Evolutionary conservation across 768 basidiomycete genomes (phyloP).

Genomic region (Rhodotorula kratochvilovae): DNA sequence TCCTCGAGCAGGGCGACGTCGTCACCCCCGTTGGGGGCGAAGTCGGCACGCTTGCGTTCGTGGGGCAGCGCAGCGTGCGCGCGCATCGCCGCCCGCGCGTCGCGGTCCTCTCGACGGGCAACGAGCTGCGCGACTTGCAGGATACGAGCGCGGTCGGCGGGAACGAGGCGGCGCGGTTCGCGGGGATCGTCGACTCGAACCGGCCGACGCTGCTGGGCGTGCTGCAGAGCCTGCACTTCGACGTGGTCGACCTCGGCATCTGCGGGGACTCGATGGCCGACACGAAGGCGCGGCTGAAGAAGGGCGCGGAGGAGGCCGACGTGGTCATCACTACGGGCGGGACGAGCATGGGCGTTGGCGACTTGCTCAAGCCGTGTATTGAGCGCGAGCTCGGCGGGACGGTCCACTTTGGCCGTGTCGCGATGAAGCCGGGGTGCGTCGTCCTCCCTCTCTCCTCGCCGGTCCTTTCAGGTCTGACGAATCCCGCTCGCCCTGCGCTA

Average conservation of each 20-base stretch:
- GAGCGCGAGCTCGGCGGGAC: conserved; percentile 70
- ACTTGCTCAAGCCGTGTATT: conserved; percentile 80
- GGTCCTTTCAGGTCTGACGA: not conserved
- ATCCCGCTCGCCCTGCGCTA: too few relatives aligned
- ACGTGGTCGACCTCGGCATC: conserved; percentile 74
- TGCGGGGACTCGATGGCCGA: conserved; percentile 62
- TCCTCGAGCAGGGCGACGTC: conserved; percentile 59
- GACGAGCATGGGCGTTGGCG: conserved; percentile 84
- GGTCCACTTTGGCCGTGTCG: conserved; percentile 79
- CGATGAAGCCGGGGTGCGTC: conserved; percentile 61
- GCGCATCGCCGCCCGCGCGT: conserved; percentile 70
- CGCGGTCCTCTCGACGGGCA: conserved; percentile 78
- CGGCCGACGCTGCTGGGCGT: conserved; percentile 69
- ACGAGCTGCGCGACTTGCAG: conserved; percentile 69
- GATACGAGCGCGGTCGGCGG: not conserved
- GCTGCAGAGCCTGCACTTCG: conserved; percentile 67
- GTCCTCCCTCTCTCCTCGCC: not conserved
- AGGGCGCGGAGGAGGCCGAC: conserved; percentile 63
- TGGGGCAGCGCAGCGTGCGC: conserved; percentile 66
- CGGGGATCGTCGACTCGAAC: conserved; percentile 75
- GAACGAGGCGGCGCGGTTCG: conserved; percentile 34
- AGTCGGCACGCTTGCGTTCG: conserved; percentile 72
- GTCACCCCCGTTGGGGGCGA: conserved; percentile 70
- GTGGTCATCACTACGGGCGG: conserved; percentile 80
- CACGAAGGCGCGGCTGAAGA: conserved; percentile 55